Evolutionary conservation across 2,329 filamentous ascomycete genomes (phyloP).

Genomic region (Fusarium keratoplasticum): DNA sequence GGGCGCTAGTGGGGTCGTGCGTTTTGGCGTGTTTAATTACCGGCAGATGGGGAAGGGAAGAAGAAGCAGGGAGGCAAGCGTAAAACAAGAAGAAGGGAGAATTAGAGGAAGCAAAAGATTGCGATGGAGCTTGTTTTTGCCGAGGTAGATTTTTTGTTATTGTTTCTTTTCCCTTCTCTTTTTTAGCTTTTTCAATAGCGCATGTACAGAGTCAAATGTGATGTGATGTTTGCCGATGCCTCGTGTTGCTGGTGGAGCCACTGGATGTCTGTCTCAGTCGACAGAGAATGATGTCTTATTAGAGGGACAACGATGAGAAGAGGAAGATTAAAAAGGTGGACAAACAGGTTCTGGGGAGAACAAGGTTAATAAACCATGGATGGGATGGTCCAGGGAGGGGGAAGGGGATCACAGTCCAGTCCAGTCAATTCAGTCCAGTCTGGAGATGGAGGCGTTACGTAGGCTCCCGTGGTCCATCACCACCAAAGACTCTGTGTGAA

Average conservation of each 20-base stretch:
- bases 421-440: background rate
- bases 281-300: conserved; percentile 13
- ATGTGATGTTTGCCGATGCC: background rate
- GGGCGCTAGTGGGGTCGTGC: conserved; percentile 26
- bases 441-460: conserved; percentile 23
- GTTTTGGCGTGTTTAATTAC: conserved; percentile 10
- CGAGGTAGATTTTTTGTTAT: background rate
- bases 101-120: background rate
- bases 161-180: background rate
- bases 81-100: background rate
- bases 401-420: background rate
- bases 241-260: background rate
- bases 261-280: conserved; percentile 17
- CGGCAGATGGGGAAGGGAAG: background rate
- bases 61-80: background rate
- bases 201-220: background rate
- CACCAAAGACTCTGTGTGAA: background rate
- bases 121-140: background rate
- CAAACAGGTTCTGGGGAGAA: conserved; percentile 3
- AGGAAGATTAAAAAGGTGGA: background rate
- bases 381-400: background rate
- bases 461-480: conserved; percentile 9
- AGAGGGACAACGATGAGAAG: background rate
- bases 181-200: background rate
- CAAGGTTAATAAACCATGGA: background rate